Conservation (phyloP, 2,329 filamentous ascomycete species). For the Calonectria hawksworthii region DNA sequence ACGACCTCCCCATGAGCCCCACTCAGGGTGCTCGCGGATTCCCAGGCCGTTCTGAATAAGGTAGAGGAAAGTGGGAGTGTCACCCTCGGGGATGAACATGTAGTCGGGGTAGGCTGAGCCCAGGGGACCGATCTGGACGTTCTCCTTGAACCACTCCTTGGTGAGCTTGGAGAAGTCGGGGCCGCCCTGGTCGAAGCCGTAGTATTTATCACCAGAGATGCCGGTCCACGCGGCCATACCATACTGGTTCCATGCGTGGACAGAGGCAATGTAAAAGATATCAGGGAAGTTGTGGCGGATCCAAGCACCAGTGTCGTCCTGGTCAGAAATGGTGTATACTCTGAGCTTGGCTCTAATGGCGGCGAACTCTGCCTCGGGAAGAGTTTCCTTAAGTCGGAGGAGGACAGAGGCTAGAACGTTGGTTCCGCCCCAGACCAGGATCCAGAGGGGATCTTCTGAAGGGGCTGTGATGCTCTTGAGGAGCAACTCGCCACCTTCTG, state of each 20-base stretch:
- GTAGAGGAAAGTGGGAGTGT: slow-evolving; percentile 65
- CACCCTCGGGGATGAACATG: slow-evolving; percentile 67
- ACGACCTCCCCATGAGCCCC: slow-evolving; percentile 64
- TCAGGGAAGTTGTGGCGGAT: slow-evolving; percentile 67
- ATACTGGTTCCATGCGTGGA: slow-evolving; percentile 71
- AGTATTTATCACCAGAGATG: slow-evolving; percentile 60
- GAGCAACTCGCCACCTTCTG: slow-evolving; percentile 59
- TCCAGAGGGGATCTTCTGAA: slow-evolving; percentile 60
- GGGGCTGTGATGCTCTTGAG: slow-evolving; percentile 45
- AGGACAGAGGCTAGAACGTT: slow-evolving; percentile 66
- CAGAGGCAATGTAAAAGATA: slow-evolving; percentile 67
- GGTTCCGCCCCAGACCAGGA: slow-evolving; percentile 67
- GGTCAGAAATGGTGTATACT: slow-evolving; percentile 71
- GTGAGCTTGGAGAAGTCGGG: slow-evolving; percentile 63
- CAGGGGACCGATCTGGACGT: slow-evolving; percentile 65
- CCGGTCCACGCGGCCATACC: slow-evolving; percentile 68
- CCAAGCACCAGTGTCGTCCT: slow-evolving; percentile 70
- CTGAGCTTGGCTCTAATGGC: slow-evolving; percentile 58
- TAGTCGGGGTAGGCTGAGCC: slow-evolving; percentile 61
- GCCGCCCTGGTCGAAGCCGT: slow-evolving; percentile 41
- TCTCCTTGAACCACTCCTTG: slow-evolving; percentile 64
- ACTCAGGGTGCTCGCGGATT: slow-evolving; percentile 60
- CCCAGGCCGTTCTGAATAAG: slow-evolving; percentile 51
- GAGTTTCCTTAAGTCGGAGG: slow-evolving; percentile 49
- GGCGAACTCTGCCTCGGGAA: slow-evolving; percentile 48